phyloP scores from a whole-genome alignment of 805 yeast species.

The Geotrichum ghanense region DNA sequence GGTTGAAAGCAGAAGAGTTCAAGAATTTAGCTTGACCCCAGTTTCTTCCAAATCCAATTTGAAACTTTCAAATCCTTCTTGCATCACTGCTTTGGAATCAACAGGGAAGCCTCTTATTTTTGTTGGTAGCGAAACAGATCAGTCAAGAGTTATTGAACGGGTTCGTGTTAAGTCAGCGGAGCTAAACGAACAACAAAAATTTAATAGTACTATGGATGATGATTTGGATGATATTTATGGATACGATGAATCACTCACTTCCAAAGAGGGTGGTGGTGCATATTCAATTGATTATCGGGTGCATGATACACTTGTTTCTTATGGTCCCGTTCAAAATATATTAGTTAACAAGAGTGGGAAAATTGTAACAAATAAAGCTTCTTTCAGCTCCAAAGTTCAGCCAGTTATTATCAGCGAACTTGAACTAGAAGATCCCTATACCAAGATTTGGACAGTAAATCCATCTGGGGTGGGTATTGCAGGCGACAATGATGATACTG shows the following conservation, averaged over 20 bases:
- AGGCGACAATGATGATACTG: conserved; percentile 17
- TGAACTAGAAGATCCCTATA: conserved; percentile 59
- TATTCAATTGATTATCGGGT: conserved; percentile 14
- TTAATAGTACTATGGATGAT: conserved; percentile 17
- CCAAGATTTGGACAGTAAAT: conserved; percentile 11
- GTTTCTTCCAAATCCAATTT: not conserved
- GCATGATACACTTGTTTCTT: conserved; percentile 45
- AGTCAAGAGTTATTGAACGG: conserved; percentile 41
- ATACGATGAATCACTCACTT: conserved; percentile 9
- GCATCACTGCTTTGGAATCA: conserved; percentile 32
- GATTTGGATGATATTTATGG: conserved; percentile 26
- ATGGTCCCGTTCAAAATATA: conserved; percentile 66
- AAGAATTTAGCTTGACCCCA: conserved; percentile 15
- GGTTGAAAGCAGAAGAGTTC: conserved; percentile 30
- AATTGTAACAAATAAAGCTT: conserved; percentile 54
- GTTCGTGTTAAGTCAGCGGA: conserved; percentile 11
- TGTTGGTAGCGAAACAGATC: conserved; percentile 49
- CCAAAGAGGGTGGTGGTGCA: conserved; percentile 8
- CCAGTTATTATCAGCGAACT: conserved; percentile 59
- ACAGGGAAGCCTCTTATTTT: conserved; percentile 39
- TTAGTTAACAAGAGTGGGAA: conserved; percentile 53
- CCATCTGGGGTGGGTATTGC: conserved; percentile 9
- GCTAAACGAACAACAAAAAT: not conserved
- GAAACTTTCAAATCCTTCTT: conserved; percentile 17
- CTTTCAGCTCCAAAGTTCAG: conserved; percentile 55